Evolutionary conservation across 1,139 yeast genomes (phyloP).

Genomic region (Blastobotrys elegans): DNA sequence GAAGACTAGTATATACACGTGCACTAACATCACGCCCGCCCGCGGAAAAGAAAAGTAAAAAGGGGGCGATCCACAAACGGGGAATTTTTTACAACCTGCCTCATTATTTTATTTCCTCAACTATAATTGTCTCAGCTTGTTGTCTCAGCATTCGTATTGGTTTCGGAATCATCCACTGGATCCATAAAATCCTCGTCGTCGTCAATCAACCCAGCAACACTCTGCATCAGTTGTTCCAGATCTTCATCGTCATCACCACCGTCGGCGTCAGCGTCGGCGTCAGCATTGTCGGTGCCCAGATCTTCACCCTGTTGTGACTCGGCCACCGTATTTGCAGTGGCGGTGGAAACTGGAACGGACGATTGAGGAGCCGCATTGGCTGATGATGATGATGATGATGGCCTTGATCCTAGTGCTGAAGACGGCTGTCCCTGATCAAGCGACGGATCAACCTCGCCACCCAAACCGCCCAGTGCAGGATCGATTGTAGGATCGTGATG

Average conservation of each 20-base stretch:
- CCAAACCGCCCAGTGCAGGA: neutral
- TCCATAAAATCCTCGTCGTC: constrained; percentile 1
- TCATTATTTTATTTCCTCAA: too few relatives aligned
- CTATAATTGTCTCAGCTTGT: too few relatives aligned
- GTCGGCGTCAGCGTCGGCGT: constrained; percentile 6
- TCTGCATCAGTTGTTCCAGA: constrained; percentile 29
- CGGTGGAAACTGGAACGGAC: neutral
- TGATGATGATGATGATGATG: neutral
- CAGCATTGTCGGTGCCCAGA: neutral
- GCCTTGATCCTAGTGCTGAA: neutral
- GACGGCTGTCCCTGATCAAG: neutral
- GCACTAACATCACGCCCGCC: too few relatives aligned
- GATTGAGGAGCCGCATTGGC: neutral
- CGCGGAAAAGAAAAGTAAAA: too few relatives aligned
- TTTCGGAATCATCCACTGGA: neutral
- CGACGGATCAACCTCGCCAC: constrained; percentile 8
- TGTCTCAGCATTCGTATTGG: too few relatives aligned
- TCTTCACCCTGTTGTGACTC: neutral
- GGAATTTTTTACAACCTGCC: too few relatives aligned
- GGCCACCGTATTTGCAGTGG: neutral
- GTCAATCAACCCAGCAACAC: constrained; percentile 34
- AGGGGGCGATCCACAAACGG: too few relatives aligned
- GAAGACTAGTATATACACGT: too few relatives aligned
- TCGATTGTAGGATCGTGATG: neutral
- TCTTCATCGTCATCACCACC: constrained; percentile 22